These are phyloP conservation scores for Bathelium albidoporum DNA, from an alignment of 495 filamentous ascomycete genomes.

Conservation along the genomic window DNA sequence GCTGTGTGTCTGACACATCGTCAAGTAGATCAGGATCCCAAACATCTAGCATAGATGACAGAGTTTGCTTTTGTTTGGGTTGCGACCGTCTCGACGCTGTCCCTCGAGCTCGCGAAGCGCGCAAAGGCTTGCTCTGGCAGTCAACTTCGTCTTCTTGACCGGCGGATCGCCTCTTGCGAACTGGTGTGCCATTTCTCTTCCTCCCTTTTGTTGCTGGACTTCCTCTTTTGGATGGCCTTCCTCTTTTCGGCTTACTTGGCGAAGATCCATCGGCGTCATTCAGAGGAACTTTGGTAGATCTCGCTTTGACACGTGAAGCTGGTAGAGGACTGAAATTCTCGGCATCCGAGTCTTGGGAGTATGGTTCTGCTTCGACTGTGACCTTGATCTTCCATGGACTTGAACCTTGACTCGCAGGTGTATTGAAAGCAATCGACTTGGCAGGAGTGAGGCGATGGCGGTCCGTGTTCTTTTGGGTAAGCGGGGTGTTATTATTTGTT, in stretches of 20 bases:
- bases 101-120: background rate
- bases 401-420: slow-evolving; percentile 16
- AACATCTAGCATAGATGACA: background rate
- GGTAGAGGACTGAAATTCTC: slow-evolving; percentile 18
- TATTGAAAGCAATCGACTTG: slow-evolving; percentile 30
- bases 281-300: slow-evolving; percentile 23
- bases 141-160: slow-evolving; percentile 3
- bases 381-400: slow-evolving; percentile 35
- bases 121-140: background rate
- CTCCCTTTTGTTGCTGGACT: slow-evolving; percentile 9
- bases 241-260: slow-evolving; percentile 21
- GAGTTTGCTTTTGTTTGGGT: background rate
- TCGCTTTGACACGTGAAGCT: slow-evolving; percentile 15
- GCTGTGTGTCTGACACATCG: background rate
- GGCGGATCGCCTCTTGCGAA: slow-evolving; percentile 6
- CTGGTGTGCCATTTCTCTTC: slow-evolving; percentile 26
- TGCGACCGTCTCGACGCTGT: background rate
- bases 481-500: slow-evolving; percentile 1
- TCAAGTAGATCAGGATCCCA: background rate
- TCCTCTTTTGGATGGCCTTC: slow-evolving; percentile 18
- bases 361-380: slow-evolving; percentile 32
- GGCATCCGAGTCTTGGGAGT: slow-evolving; percentile 16
- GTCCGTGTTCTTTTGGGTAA: background rate
- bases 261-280: slow-evolving; percentile 20
- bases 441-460: slow-evolving; percentile 19